Evolutionary conservation across 352 stramenopile genomes (phyloP), one percentile per base, ranked within the genome.

Genomic region (Pythium graminicola): DNA sequence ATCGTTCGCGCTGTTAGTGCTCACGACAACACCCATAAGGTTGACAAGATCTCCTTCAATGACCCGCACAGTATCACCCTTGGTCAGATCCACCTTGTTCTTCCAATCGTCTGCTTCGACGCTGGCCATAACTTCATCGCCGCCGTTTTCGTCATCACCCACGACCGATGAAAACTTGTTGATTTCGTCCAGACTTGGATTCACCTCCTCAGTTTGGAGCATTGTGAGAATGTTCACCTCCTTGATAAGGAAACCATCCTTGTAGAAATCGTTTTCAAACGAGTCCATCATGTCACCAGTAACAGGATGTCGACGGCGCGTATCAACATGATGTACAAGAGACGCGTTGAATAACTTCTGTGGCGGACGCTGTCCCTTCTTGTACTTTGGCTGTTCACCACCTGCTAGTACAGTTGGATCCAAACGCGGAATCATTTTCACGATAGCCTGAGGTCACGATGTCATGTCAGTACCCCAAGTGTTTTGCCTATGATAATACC

Each of bases 1-100:
- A n/a, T n/a, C n/a, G n/a, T n/a, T n/a, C n/a, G n/a, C n/a, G n/a
- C n/a, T n/a, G n/a, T n/a, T n/a, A n/a, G n/a, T n/a, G n/a, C n/a
- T 91, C 10, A 93, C 68, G 19, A 95, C 84, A 24, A 95, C 81
- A 58, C 84, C 84, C 84, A 95, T 92, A n/a, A 95, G 70, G 60
- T 95, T 95, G 31, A 93, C 67, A 17, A 95, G 51, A 49, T 95
- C 84, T 22, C 84, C 84, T 64, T 95, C 82, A 55, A 95, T 86
- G 33, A 95, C 84, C 44, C 81, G 76, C 43, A 95, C 84, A 5
- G 84, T 95, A 53, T 95, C 84, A 44, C 84, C 84, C 66, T 95
- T 95, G 3, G 82, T 93, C n/a, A 95, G 45, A 23, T 88, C 82
- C 1, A 95, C 82, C 60, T 88, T 89, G 57, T 93, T 93, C 50